Percentiles rank a stretch among this genome's conserved stretches.
Evolutionary conservation across 352 stramenopile species (phyloP).

Genomic region (Globisporangium barbulae): DNA sequence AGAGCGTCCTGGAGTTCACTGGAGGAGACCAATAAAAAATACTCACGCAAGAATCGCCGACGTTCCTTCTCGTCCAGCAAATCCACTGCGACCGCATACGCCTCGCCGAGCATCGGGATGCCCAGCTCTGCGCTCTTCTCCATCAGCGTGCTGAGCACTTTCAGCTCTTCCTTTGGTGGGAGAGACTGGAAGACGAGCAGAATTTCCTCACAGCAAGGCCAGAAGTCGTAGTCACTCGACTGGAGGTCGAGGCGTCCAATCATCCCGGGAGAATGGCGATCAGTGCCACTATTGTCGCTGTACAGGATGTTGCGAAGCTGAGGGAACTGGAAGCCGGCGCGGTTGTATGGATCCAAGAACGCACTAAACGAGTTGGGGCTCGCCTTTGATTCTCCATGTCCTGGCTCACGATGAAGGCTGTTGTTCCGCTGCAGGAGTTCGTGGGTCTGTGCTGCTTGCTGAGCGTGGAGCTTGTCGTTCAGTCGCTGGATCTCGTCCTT

Average conservation of each 20-base stretch:
- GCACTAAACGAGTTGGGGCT: background rate
- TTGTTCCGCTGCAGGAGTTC: constrained; percentile 22
- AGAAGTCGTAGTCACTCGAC: constrained; percentile 38
- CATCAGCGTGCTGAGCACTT: constrained; percentile 36
- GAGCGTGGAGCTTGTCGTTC: constrained; percentile 39
- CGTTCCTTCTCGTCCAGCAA: constrained; percentile 39
- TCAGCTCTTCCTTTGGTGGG: constrained; percentile 28
- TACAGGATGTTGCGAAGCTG: constrained; percentile 30
- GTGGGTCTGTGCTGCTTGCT: constrained; percentile 22
- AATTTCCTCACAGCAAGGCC: constrained; percentile 42
- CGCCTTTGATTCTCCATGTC: background rate
- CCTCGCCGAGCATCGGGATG: constrained; percentile 34
- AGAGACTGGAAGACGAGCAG: constrained; percentile 42
- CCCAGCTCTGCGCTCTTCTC: constrained; percentile 36
- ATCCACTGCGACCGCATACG: constrained; percentile 41
- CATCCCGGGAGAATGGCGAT: background rate
- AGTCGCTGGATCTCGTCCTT: constrained; percentile 40
- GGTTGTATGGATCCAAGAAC: background rate
- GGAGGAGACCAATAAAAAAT: constrained; percentile 45
- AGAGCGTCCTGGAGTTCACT: constrained; percentile 55
- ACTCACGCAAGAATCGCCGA: constrained; percentile 50
- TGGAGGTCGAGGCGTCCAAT: constrained; percentile 25
- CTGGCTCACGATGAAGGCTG: background rate
- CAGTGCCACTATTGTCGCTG: background rate
- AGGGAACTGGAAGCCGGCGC: constrained; percentile 14